phyloP scores from a whole-genome alignment of 1,284 basidiomycete species.

The Exsudoporus floridanus region DNA sequence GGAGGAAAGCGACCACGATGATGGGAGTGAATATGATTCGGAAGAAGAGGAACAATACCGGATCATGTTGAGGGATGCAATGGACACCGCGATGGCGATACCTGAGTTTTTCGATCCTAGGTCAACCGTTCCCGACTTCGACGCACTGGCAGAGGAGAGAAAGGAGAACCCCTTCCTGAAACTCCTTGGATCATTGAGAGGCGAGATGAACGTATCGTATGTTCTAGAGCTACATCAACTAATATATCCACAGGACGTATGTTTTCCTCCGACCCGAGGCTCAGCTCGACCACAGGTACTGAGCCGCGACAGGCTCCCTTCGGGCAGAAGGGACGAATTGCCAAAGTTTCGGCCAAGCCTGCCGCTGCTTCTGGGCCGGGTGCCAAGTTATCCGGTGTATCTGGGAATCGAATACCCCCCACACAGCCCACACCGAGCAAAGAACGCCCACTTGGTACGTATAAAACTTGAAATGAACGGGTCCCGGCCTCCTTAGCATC shows the following conservation, averaged over 20 bases:
- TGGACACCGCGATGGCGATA: slow-evolving; percentile 60
- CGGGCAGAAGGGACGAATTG: slow-evolving; percentile 9
- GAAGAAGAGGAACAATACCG: slow-evolving; percentile 67
- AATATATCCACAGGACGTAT: slow-evolving; percentile 53
- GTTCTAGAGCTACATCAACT: background rate
- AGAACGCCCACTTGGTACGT: slow-evolving; percentile 18
- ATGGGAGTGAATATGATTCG: slow-evolving; percentile 57
- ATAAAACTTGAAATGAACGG: background rate
- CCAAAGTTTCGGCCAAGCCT: slow-evolving; percentile 14
- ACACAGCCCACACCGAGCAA: slow-evolving; percentile 10
- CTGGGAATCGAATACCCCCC: slow-evolving; percentile 6
- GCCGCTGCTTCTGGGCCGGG: slow-evolving; percentile 5
- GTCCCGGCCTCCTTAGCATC: background rate
- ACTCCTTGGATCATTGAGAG: slow-evolving; percentile 67
- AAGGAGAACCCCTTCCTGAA: slow-evolving; percentile 74
- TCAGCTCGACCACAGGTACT: slow-evolving; percentile 44
- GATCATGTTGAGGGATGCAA: slow-evolving; percentile 63
- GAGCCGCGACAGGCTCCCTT: slow-evolving; percentile 30
- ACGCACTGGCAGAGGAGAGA: slow-evolving; percentile 48
- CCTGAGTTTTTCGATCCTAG: slow-evolving; percentile 54
- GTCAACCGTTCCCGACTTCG: slow-evolving; percentile 41
- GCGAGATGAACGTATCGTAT: slow-evolving; percentile 35
- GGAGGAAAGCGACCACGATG: slow-evolving; percentile 42
- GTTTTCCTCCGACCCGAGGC: slow-evolving; percentile 62
- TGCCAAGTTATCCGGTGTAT: slow-evolving; percentile 7